Conservation (phyloP, 495 filamentous ascomycete genomes). For the Penicillium robsamsonii region DNA sequence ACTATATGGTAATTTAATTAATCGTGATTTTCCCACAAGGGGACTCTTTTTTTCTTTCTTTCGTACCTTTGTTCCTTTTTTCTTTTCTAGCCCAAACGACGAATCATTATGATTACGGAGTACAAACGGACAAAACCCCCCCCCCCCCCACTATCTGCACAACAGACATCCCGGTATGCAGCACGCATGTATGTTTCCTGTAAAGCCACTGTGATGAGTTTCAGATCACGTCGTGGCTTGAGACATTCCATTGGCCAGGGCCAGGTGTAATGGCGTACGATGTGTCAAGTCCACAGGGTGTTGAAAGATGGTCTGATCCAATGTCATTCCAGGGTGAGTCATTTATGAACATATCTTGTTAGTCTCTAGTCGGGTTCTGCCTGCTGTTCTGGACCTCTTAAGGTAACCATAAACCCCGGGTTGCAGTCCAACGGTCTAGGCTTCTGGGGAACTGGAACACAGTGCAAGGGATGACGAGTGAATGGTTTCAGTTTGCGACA, state of each 20-base stretch:
- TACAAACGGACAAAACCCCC: neutral
- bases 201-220: conserved; percentile 15
- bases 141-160: conserved; percentile 21
- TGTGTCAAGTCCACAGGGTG: neutral
- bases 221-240: conserved; percentile 1
- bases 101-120: neutral
- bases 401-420: neutral
- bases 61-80: neutral
- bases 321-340: conserved; percentile 4
- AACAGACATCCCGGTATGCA: conserved; percentile 14
- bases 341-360: neutral
- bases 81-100: neutral
- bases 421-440: conserved; percentile 5
- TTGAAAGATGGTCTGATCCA: conserved; percentile 8
- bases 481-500: conserved; percentile 2
- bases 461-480: neutral
- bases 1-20: too few species aligned
- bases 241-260: neutral
- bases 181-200: neutral
- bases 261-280: conserved; percentile 2
- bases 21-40: too few species aligned
- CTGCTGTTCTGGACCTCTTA: neutral
- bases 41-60: too few species aligned
- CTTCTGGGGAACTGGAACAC: neutral
- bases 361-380: neutral